Base-by-base conservation (phyloP, 441 rosid genomes). In the Brassica hybrid region DNA sequence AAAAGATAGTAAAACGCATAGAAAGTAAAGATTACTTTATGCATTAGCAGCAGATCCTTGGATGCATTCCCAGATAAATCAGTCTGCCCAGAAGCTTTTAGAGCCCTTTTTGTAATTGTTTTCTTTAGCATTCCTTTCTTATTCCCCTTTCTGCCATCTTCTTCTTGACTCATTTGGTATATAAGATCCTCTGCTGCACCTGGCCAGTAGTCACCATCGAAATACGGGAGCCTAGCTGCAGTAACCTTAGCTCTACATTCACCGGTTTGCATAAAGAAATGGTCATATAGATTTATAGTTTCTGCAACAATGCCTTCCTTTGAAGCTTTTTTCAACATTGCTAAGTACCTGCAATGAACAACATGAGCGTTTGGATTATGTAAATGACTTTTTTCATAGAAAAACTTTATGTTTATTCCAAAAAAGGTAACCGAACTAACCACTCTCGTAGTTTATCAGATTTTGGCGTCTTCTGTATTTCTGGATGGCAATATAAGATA, bases 201-300 rank as follows among this genome's bases (percentile, higher is more conserved):
- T 66, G 99, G 98, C 99, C 98, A 97, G 84, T 97, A 97, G 84
- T 97, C 98, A 81, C 99, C 99, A 81, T 94, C 99, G 67, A 97
- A 97, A 88, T 97, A 97, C 30, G 99, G 99, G 68, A 97, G 88
- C 89, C 99, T 93, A 36, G 98, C 93, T 61, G 98, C 99, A 16
- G 99, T 96, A 68, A 94, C 98, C 85, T 88, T 94, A 58, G 97
- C 93, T 84, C 84, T 91, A 80, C 96, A 89, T 82, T 97, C 99
- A 66, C 97, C 99, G 14, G 85, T 76, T 73, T 91, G 84, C 71
- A 86, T 84, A 70, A 97, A 97, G 87, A 97, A 97, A 82, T 94
- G 98, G 76, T 97, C 99, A 41, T 90, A 93, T 65, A 94, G 83
- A 84, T 97, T 97, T 75, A 95, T 90, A 52, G 94, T 94, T 43